A percentile compares a stretch with the other conserved stretches of the same genome.
Conservation (phyloP, 2,329 filamentous ascomycete genomes). For the Epichloe hybrida region DNA sequence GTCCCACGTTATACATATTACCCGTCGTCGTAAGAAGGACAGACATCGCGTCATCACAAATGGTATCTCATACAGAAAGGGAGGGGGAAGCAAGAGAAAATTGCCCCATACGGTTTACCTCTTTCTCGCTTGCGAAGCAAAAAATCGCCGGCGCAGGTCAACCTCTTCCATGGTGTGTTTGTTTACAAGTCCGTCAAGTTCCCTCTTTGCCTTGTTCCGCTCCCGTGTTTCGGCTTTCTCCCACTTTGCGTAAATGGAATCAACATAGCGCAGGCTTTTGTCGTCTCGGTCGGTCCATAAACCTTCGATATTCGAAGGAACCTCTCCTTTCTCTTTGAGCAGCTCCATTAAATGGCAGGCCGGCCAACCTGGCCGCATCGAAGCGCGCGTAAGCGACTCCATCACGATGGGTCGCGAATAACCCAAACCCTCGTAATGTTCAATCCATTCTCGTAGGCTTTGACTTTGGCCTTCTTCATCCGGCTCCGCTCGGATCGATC, state of each 20-base stretch:
- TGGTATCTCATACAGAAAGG: background rate
- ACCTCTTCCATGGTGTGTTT: conserved; percentile 17
- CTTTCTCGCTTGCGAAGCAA: conserved; percentile 29
- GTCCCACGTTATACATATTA: background rate
- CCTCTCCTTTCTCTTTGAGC: conserved; percentile 28
- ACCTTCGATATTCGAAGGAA: conserved; percentile 42
- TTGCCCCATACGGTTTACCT: background rate
- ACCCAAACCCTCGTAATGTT: conserved; percentile 28
- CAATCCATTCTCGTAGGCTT: conserved; percentile 24
- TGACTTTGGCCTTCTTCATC: conserved; percentile 10
- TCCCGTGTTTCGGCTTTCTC: conserved; percentile 3
- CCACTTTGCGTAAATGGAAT: conserved; percentile 8
- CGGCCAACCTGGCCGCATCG: conserved; percentile 32
- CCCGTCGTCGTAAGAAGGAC: background rate
- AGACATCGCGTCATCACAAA: background rate
- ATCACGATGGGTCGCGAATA: conserved; percentile 32
- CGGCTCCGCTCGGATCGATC: conserved; percentile 5
- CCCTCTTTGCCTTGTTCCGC: conserved; percentile 15
- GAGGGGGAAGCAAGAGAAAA: no score
- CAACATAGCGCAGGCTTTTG: conserved; percentile 20
- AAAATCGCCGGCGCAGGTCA: conserved; percentile 16
- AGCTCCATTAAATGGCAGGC: conserved; percentile 38
- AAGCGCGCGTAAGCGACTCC: conserved; percentile 39
- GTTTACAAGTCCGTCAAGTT: conserved; percentile 17
- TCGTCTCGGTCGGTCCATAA: conserved; percentile 50